Evolutionary conservation across 202 grass and related monocot genomes (phyloP), one percentile per base, ranked within the genome.

Genomic region (Saccharum hybrid): DNA sequence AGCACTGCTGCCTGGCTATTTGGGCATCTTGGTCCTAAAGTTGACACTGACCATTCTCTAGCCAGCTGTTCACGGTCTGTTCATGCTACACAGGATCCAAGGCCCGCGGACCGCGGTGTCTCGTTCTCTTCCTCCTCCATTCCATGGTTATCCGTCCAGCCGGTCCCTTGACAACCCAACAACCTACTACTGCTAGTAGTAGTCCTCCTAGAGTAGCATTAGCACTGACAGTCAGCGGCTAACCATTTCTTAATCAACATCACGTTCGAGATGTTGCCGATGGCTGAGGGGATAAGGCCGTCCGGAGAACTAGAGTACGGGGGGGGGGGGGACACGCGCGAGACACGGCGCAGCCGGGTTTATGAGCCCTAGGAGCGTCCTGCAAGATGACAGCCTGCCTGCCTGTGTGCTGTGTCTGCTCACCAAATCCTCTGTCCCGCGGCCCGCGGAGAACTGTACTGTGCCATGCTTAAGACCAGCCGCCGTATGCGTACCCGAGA

Each of bases 271-370:
- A 56, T 56, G 4, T 12, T 46, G 49, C 49, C 49, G 49, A 18
- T 52, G 49, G 15, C 48, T 46, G 46, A 52, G 16, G 49, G 1
- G 82, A 37, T 85, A 60, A 81, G 80, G 9, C 38, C 66, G 26
- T 45, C 42, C 37, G 28, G 19, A 10, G 22, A 26, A 12, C 6
- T 26, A 68, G 4, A 74, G 40, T 51, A 69, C 75, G 57, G 31
- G 36, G 73, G n/a, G n/a, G n/a, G n/a, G n/a, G n/a, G 67, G 67
- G 61, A 79, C 81, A 77, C 1, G 78, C 89, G 78, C 6, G 77
- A 10, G 89, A 91, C 89, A 88, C 78, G 86, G 82, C 68, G 78
- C 77, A 74, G 89, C 68, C 67, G 13, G 77, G 65, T 81, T 88
- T 57, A 91, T 76, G 82, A 72, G 34, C 51, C 51, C 49, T 19